These are phyloP conservation scores for Russula vinacea DNA, from an alignment of 768 basidiomycete species.

Conservation along the genomic window DNA sequence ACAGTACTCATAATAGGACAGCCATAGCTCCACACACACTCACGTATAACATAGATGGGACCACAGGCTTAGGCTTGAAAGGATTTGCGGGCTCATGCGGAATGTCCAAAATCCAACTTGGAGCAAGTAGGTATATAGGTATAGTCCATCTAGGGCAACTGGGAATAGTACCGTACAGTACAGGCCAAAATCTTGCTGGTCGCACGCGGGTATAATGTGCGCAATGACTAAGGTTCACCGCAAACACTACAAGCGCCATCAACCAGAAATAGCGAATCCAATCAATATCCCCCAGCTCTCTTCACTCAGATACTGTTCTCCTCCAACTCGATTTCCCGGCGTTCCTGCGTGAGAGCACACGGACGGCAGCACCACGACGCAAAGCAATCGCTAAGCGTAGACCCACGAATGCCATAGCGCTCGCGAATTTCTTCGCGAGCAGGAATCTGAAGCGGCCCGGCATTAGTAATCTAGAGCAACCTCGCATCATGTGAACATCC, in stretches of 20 bases:
- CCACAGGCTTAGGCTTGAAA: too few relatives aligned
- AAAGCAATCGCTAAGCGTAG: conserved; percentile 42
- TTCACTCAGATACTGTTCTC: conserved; percentile 37
- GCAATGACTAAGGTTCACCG: too few relatives aligned
- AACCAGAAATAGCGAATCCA: background rate
- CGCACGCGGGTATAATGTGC: too few relatives aligned
- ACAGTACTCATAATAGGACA: too few relatives aligned
- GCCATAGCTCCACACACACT: too few relatives aligned
- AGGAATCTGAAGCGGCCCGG: conserved; percentile 28
- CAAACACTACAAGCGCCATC: background rate
- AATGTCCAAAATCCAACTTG: background rate
- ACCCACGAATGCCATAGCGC: conserved; percentile 49
- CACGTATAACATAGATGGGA: too few relatives aligned
- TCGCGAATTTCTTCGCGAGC: conserved; percentile 41
- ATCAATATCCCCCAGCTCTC: background rate
- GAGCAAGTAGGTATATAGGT: too few relatives aligned
- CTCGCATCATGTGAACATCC: background rate
- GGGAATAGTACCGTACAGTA: too few relatives aligned
- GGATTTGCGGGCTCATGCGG: background rate
- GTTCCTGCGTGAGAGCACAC: conserved; percentile 51
- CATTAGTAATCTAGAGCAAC: background rate
- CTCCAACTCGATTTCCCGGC: conserved; percentile 47
- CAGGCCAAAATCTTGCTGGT: too few relatives aligned
- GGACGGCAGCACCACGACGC: conserved; percentile 44
- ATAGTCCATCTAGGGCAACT: background rate